Percentiles rank a stretch among this genome's conserved stretches.
Conservation (phyloP, 139 green algal species). For the Closterium sp. region DNA sequence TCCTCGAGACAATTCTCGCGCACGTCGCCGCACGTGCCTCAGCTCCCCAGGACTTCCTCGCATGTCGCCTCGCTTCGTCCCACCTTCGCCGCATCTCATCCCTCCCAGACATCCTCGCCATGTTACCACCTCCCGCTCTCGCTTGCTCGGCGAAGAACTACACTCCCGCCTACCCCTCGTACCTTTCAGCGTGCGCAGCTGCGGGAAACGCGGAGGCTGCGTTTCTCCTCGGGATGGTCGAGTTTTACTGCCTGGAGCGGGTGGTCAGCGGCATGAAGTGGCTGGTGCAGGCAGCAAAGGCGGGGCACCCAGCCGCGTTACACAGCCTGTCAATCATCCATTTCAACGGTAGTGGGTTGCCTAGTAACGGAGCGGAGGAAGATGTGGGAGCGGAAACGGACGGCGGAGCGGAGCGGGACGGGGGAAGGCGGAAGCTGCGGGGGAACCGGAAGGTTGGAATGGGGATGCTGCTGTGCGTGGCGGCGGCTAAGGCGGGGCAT, state of each 20-base stretch:
- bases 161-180: background rate
- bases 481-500: conserved; percentile 12
- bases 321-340: conserved; percentile 49
- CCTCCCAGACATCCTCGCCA: background rate
- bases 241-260: conserved; percentile 42
- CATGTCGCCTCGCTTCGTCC: background rate
- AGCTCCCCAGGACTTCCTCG: background rate
- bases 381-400: background rate
- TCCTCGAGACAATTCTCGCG: background rate
- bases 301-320: conserved; percentile 31
- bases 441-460: background rate
- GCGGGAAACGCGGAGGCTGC: conserved; percentile 37
- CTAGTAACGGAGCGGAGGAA: background rate
- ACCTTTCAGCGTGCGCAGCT: conserved; percentile 7
- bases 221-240: conserved; percentile 36
- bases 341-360: conserved; percentile 46
- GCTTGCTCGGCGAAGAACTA: background rate
- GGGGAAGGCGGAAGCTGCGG: background rate
- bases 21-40: background rate
- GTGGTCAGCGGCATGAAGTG: conserved; percentile 11
- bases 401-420: conserved; percentile 11
- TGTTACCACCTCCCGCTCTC: background rate
- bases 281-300: conserved; percentile 32
- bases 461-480: conserved; percentile 34
- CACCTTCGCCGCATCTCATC: background rate